These are phyloP conservation scores for Lathyrus sativus DNA, from an alignment of 306 rosid species.

Conservation along the genomic window DNA sequence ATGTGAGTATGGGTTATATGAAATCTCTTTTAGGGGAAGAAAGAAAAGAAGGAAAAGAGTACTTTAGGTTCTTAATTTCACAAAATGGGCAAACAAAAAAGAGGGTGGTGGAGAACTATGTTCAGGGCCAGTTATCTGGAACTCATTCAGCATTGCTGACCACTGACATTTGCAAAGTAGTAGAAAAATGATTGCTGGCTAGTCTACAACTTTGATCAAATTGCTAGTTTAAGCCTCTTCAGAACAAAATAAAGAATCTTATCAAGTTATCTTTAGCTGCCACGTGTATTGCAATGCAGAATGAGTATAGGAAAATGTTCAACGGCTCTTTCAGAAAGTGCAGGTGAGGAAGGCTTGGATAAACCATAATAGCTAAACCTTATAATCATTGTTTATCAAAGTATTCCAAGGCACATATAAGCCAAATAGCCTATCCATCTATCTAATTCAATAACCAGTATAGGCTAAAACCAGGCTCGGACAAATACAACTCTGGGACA, in stretches of 20 bases:
- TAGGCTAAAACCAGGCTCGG: not conserved
- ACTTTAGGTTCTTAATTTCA: constrained; percentile 12
- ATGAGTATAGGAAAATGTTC: constrained; percentile 11
- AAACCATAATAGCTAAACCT: constrained; percentile 9
- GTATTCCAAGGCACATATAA: not conserved
- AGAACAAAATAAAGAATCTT: constrained; percentile 20
- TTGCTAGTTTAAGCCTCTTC: constrained; percentile 2
- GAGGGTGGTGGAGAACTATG: not conserved
- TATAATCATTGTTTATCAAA: constrained; percentile 20
- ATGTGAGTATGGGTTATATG: constrained; percentile 2
- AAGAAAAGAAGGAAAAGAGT: constrained; percentile 9
- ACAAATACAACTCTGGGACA: constrained; percentile 14
- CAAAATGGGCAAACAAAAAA: constrained; percentile 17
- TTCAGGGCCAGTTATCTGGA: constrained; percentile 21
- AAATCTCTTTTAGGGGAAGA: not conserved
- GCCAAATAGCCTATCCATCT: constrained; percentile 6
- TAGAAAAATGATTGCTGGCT: not conserved
- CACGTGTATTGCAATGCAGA: not conserved
- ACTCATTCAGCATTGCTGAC: constrained; percentile 25
- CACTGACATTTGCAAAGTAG: constrained; percentile 13
- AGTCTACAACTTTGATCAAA: constrained; percentile 28
- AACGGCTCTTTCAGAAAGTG: constrained; percentile 12
- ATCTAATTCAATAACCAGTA: constrained; percentile 21
- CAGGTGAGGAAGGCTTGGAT: constrained; percentile 13
- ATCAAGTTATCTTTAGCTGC: constrained; percentile 33